A percentile compares a stretch with the other conserved stretches of the same genome.
phyloP scores from a whole-genome alignment of 2,329 filamentous ascomycete species.

The Pleoardoris graminearum region DNA sequence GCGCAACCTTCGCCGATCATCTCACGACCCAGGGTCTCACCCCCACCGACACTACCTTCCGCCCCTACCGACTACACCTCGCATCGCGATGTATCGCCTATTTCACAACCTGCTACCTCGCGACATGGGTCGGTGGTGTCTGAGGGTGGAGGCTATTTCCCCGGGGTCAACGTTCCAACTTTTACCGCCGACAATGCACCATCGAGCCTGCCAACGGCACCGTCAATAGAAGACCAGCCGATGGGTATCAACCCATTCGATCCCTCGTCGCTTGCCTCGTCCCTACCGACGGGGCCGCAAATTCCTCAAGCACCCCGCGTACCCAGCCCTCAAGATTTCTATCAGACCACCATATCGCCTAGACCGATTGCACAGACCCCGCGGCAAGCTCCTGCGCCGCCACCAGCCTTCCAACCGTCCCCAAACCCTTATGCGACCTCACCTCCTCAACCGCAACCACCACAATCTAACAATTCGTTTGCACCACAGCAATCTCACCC shows the following conservation, averaged over 20 bases:
- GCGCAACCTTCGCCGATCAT: slow-evolving; percentile 49
- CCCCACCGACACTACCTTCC: slow-evolving; percentile 38
- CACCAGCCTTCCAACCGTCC: slow-evolving; percentile 27
- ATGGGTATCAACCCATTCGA: slow-evolving; percentile 27
- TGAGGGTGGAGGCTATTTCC: slow-evolving; percentile 62
- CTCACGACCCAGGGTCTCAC: slow-evolving; percentile 51
- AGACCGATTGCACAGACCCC: slow-evolving; percentile 35
- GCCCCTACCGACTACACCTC: slow-evolving; percentile 41
- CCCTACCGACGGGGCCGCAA: slow-evolving; percentile 24
- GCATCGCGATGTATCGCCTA: slow-evolving; percentile 57
- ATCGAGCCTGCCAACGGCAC: slow-evolving; percentile 43
- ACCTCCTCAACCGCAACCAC: slow-evolving; percentile 16
- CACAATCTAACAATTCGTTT: slow-evolving; percentile 12
- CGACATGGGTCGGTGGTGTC: slow-evolving; percentile 52
- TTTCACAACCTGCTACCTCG: slow-evolving; percentile 50
- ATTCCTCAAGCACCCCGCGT: slow-evolving; percentile 28
- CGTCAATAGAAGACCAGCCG: slow-evolving; percentile 34
- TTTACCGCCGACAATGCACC: slow-evolving; percentile 46
- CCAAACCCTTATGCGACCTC: slow-evolving; percentile 16
- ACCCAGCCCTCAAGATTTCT: slow-evolving; percentile 36
- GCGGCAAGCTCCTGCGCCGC: slow-evolving; percentile 24
- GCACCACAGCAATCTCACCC: slow-evolving; percentile 15
- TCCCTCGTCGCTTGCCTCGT: slow-evolving; percentile 18
- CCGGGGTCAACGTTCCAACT: slow-evolving; percentile 51
- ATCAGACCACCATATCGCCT: slow-evolving; percentile 43